Evolutionary conservation across 495 filamentous ascomycete species (phyloP), one percentile per base, ranked within the genome.

Genomic region (Penicillium coprophilum): DNA sequence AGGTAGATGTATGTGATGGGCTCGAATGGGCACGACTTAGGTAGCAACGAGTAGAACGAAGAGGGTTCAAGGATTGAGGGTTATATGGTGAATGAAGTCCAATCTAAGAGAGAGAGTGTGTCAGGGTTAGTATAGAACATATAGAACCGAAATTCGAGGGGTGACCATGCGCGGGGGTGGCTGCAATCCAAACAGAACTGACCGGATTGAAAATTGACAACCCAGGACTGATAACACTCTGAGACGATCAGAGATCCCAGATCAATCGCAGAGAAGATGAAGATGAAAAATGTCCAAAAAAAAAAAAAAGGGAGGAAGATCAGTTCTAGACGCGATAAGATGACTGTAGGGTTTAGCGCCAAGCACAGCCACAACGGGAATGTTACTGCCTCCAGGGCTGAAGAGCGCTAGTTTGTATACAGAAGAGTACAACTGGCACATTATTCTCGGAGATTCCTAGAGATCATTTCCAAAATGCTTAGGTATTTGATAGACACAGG

Each of bases 11-110:
- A 49, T 61, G 58, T 47, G 56, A 54, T 31, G 36, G 60, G 45
- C 20, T 55, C 38, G 38, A 56, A 53, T 57, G 50, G 62, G 46
- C 43, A 49, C 24, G 34, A 32, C 50, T 56, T 53, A 64, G 62
- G 56, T 57, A 62, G 50, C 51, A 56, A 57, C 34, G 23, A 36
- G 21, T 31, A 15, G 39, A 44, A 53, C 64, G 61, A 50, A 51
- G 47, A 46, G 40, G 27, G 17, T 19, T 45, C 17, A 32, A 15
- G 8, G 9, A 13, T 38, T 21, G 6, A 19, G 11, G 39, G 11
- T 12, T 23, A 27, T 8, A 2, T 45, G 7, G 49, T n/a, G 19
- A 41, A 51, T 21, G 24, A 6, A 31, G 12, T n/a, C 15, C 24
- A 17, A 34, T 38, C 41, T 54, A 20, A 15, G 10, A 36, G 52